Conservation (phyloP, 768 basidiomycete genomes). For the Phaffia tasmanica region DNA sequence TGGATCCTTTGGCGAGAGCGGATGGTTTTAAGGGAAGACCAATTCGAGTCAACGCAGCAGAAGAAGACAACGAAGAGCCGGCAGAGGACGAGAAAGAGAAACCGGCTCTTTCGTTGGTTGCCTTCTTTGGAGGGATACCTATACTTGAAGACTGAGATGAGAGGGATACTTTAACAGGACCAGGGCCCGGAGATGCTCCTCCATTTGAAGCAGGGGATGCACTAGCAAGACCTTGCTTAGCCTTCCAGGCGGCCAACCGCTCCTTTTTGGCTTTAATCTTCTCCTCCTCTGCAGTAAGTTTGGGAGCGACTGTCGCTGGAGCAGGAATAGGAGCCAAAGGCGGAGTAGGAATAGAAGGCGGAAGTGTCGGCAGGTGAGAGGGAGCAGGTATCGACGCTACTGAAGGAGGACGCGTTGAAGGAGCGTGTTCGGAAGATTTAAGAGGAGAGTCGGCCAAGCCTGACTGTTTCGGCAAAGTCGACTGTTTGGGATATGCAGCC, state of each 20-base stretch:
- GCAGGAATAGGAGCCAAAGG: background rate
- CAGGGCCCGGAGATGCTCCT: too few relatives aligned
- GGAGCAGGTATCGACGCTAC: conserved; percentile 3
- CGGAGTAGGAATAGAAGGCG: background rate
- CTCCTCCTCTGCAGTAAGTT: conserved; percentile 14
- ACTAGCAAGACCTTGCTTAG: background rate
- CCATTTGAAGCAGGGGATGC: too few relatives aligned
- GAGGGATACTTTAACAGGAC: too few relatives aligned
- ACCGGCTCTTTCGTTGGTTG: background rate
- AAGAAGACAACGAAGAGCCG: background rate
- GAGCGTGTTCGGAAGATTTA: background rate
- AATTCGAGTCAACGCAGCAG: conserved; percentile 32
- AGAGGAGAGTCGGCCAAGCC: background rate
- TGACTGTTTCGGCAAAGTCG: background rate
- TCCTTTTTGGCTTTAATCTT: conserved; percentile 18
- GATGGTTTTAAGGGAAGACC: conserved; percentile 35
- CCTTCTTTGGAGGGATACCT: background rate
- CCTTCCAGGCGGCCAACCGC: conserved; percentile 21
- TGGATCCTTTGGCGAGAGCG: conserved; percentile 7
- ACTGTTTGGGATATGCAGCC: background rate
- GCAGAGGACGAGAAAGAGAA: conserved; percentile 9
- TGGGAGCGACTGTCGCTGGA: background rate
- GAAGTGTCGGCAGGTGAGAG: conserved; percentile 2
- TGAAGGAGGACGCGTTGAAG: conserved; percentile 1
- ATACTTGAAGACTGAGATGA: too few relatives aligned